Evolutionary conservation across 495 filamentous ascomycete genomes (phyloP).

Genomic region (Penicillium mononematosum): DNA sequence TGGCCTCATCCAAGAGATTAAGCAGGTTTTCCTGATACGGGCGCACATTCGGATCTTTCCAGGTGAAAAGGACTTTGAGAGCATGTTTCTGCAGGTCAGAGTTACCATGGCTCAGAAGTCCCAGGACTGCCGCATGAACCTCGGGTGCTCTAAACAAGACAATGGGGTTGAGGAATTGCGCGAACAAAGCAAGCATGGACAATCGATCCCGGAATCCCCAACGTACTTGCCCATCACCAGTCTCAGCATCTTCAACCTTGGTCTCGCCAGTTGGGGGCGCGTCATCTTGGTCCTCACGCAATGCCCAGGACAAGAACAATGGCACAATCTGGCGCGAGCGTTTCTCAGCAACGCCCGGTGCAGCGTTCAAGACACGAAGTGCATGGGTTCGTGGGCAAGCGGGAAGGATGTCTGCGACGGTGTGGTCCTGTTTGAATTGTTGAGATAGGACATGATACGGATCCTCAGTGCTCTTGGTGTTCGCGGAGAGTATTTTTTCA

Average conservation of each 20-base stretch:
- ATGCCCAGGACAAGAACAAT: slow-evolving; percentile 75
- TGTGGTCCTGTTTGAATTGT: slow-evolving; percentile 39
- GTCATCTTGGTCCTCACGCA: slow-evolving; percentile 49
- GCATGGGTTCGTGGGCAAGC: slow-evolving; percentile 67
- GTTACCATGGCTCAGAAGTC: slow-evolving; percentile 80
- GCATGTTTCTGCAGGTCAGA: slow-evolving; percentile 81
- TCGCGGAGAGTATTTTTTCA: slow-evolving; percentile 41
- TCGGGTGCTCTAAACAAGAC: slow-evolving; percentile 74
- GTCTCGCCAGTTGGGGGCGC: slow-evolving; percentile 33
- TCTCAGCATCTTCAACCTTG: slow-evolving; percentile 15
- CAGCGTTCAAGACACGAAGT: slow-evolving; percentile 69
- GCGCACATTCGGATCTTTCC: slow-evolving; percentile 73
- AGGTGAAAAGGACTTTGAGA: slow-evolving; percentile 81
- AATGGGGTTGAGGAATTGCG: slow-evolving; percentile 78
- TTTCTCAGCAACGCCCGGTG: slow-evolving; percentile 79
- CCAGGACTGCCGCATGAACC: slow-evolving; percentile 70
- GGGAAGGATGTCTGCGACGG: slow-evolving; percentile 35
- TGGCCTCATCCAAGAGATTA: slow-evolving; percentile 84
- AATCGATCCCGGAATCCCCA: slow-evolving; percentile 74
- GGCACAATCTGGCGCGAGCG: slow-evolving; percentile 80
- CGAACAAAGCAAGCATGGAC: slow-evolving; percentile 76
- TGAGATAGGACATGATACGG: slow-evolving; percentile 25
- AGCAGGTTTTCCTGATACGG: slow-evolving; percentile 84
- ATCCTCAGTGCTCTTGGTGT: slow-evolving; percentile 26
- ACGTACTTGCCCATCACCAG: slow-evolving; percentile 28